A percentile compares a stretch with the other conserved stretches of the same genome.
These are phyloP conservation scores for Maudiozyma turicensis DNA, from an alignment of 805 yeast genomes.

Conservation along the genomic window DNA sequence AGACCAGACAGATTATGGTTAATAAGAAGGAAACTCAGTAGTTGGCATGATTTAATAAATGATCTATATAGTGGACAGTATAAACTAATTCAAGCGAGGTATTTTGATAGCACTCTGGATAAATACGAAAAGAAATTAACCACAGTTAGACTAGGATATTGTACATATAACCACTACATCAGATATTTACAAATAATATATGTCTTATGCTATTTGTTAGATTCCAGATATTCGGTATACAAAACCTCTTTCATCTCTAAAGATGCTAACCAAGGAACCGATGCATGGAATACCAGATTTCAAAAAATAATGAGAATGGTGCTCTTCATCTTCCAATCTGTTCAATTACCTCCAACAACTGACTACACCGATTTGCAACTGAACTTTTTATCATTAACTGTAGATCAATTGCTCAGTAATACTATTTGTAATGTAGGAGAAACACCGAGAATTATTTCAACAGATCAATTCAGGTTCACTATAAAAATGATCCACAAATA, in stretches of 20 bases:
- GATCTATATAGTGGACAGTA: slow-evolving; percentile 8
- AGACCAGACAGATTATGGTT: slow-evolving; percentile 18
- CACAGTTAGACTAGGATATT: slow-evolving; percentile 8
- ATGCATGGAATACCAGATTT: slow-evolving; percentile 19
- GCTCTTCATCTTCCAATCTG: slow-evolving; percentile 17
- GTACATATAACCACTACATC: slow-evolving; percentile 6
- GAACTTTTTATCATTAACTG: slow-evolving; percentile 12
- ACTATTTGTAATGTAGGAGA: slow-evolving; percentile 1
- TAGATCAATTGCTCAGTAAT: slow-evolving; percentile 7
- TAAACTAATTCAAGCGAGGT: slow-evolving; percentile 7
- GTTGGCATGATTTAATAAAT: slow-evolving; percentile 15
- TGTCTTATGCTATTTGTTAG: slow-evolving; percentile 19
- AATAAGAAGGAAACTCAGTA: slow-evolving; percentile 18
- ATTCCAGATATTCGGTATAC: slow-evolving; percentile 8
- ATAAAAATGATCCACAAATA: slow-evolving; percentile 10
- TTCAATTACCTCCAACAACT: slow-evolving; percentile 1
- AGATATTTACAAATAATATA: slow-evolving; percentile 9
- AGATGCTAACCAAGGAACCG: slow-evolving; percentile 13
- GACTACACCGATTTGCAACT: slow-evolving; percentile 9
- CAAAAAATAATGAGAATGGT: slow-evolving; percentile 21
- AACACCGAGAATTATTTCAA: slow-evolving; percentile 4
- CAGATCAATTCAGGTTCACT: slow-evolving; percentile 14
- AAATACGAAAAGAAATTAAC: slow-evolving; percentile 12
- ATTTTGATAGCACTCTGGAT: slow-evolving; percentile 6
- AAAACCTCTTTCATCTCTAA: slow-evolving; percentile 9